phyloP scores from a whole-genome alignment of 148 eudicot genomes.

The Limonium bicolor region DNA sequence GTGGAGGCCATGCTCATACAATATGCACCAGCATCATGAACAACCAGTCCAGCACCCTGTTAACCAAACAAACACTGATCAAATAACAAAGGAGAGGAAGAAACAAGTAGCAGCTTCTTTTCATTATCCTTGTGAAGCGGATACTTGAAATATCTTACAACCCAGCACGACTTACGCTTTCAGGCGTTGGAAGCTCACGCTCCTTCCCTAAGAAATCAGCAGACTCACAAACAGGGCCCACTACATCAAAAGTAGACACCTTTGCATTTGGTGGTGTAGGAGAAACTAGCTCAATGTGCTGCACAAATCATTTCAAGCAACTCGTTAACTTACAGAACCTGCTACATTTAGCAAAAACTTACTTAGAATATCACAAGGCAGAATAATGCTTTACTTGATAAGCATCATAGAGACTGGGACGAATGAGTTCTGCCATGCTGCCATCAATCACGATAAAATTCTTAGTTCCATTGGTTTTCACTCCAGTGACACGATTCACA shows the following conservation, averaged over 20 bases:
- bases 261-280: constrained; percentile 51
- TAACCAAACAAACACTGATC: not conserved
- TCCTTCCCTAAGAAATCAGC: constrained; percentile 96
- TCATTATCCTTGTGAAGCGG: too few relatives aligned
- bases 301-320: constrained; percentile 11
- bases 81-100: not conserved
- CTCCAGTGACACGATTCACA: constrained; percentile 89
- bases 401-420: constrained; percentile 90
- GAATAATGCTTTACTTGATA: constrained; percentile 92
- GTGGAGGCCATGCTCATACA: constrained; percentile 99
- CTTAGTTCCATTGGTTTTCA: constrained; percentile 88
- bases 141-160: too few relatives aligned
- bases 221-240: constrained; percentile 97
- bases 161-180: constrained; percentile 43
- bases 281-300: constrained; percentile 88
- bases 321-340: not conserved
- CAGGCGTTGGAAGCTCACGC: constrained; percentile 70
- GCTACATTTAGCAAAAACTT: too few relatives aligned
- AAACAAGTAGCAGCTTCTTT: too few relatives aligned
- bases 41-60: constrained; percentile 89
- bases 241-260: constrained; percentile 67
- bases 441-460: constrained; percentile 88
- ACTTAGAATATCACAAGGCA: too few relatives aligned
- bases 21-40: constrained; percentile 97
- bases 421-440: constrained; percentile 97